These are phyloP conservation scores for Microcyclosporella mali DNA, from an alignment of 2,329 filamentous ascomycete genomes.

Conservation along the genomic window DNA sequence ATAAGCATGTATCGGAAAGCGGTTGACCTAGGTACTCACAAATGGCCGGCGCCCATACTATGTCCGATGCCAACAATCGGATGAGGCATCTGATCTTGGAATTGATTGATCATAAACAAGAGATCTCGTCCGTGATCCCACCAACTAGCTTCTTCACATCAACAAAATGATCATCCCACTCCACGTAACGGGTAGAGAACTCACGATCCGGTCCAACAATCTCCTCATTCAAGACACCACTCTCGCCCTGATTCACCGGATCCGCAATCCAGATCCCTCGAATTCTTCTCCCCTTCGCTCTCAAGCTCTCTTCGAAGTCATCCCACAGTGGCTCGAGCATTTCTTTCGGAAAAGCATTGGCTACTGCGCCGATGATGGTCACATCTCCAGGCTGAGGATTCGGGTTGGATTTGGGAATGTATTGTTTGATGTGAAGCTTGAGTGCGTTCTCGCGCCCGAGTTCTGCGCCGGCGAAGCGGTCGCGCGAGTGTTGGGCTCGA, in stretches of 20 bases:
- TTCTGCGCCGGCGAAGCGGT: conserved; percentile 8
- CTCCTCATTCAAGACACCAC: conserved; percentile 67
- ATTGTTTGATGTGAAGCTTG: conserved; percentile 58
- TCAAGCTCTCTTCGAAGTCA: conserved; percentile 76
- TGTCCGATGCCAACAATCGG: conserved; percentile 79
- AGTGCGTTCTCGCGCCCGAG: conserved; percentile 10
- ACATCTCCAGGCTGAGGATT: conserved; percentile 67
- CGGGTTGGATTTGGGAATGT: conserved; percentile 50
- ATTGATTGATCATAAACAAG: conserved; percentile 71
- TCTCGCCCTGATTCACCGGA: conserved; percentile 74
- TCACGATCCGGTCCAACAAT: conserved; percentile 75
- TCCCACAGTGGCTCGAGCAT: conserved; percentile 38
- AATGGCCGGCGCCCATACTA: conserved; percentile 63
- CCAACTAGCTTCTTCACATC: conserved; percentile 46
- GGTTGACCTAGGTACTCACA: conserved; percentile 43
- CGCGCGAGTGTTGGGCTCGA: conserved; percentile 14
- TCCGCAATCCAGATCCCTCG: conserved; percentile 84
- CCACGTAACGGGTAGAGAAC: conserved; percentile 25
- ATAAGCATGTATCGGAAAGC: conserved; percentile 39
- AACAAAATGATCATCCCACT: no score
- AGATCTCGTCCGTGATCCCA: conserved; percentile 76
- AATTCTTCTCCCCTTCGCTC: conserved; percentile 59
- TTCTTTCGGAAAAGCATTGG: conserved; percentile 83
- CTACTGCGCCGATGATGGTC: conserved; percentile 78
- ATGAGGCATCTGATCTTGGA: conserved; percentile 67